phyloP scores from a whole-genome alignment of 169 alveolate species.

The Besnoitia besnoiti region DNA sequence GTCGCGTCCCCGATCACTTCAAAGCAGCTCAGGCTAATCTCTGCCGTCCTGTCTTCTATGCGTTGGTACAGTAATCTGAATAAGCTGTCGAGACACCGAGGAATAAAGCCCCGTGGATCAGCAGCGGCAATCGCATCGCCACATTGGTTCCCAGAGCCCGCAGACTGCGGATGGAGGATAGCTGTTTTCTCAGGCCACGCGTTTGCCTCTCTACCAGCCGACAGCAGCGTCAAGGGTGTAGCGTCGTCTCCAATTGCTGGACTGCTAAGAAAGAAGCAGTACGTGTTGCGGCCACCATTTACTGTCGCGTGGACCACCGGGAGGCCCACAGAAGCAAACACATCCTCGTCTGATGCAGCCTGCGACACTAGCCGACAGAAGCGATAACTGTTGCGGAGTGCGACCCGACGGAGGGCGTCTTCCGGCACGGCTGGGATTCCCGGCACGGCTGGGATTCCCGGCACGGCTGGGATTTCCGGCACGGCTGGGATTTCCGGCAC shows the following conservation, averaged over 20 bases:
- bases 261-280: background rate
- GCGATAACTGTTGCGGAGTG: no score
- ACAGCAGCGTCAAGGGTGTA: background rate
- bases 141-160: no score
- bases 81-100: background rate
- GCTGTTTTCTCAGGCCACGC: no score
- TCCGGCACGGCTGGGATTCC: no score
- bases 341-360: background rate
- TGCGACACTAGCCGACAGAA: no score
- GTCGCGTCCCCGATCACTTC: background rate
- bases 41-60: background rate
- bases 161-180: no score
- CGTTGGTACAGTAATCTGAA: background rate
- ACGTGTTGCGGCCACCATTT: background rate
- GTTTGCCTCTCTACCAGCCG: no score
- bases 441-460: no score
- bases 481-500: no score
- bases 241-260: background rate
- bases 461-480: no score
- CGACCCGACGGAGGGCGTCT: no score
- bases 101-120: background rate
- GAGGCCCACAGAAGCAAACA: background rate
- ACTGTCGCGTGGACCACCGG: background rate
- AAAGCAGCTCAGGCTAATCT: background rate
- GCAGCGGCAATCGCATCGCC: background rate